Evolutionary conservation across 306 rosid species (phyloP).

Genomic region (Sesbania bispinosa): DNA sequence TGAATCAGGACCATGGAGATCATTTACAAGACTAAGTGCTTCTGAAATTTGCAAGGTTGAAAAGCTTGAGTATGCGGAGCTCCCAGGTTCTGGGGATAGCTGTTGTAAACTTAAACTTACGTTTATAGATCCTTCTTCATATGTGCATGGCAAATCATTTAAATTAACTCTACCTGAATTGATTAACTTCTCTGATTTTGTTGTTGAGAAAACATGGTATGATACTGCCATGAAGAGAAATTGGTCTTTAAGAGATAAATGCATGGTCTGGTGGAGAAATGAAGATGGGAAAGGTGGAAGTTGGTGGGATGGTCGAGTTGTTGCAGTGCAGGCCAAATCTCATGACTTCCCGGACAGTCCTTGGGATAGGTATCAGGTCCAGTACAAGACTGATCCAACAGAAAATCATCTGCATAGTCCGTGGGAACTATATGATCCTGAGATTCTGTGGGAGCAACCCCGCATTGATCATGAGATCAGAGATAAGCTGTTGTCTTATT

Average conservation of each 20-base stretch:
- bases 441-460: conserved; percentile 48
- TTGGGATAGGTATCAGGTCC: conserved; percentile 63
- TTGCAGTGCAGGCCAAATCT: conserved; percentile 47
- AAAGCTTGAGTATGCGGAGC: conserved; percentile 51
- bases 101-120: conserved; percentile 66
- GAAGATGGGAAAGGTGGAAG: conserved; percentile 50
- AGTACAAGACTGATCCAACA: conserved; percentile 47
- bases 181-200: conserved; percentile 67
- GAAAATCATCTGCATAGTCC: conserved; percentile 67
- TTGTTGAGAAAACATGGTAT: conserved; percentile 75
- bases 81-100: conserved; percentile 82
- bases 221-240: conserved; percentile 63
- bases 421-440: conserved; percentile 73
- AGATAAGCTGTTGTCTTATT: conserved; percentile 62
- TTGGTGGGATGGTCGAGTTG: conserved; percentile 73
- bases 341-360: conserved; percentile 79
- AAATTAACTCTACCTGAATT: conserved; percentile 67
- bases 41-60: conserved; percentile 79
- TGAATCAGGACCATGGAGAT: conserved; percentile 52
- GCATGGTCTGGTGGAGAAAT: conserved; percentile 85
- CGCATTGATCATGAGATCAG: conserved; percentile 55
- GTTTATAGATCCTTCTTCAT: conserved; percentile 61
- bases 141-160: conserved; percentile 38
- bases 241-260: conserved; percentile 68
- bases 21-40: conserved; percentile 39